phyloP scores from a whole-genome alignment of 1,284 basidiomycete species.

The Ustilago loliicola region DNA sequence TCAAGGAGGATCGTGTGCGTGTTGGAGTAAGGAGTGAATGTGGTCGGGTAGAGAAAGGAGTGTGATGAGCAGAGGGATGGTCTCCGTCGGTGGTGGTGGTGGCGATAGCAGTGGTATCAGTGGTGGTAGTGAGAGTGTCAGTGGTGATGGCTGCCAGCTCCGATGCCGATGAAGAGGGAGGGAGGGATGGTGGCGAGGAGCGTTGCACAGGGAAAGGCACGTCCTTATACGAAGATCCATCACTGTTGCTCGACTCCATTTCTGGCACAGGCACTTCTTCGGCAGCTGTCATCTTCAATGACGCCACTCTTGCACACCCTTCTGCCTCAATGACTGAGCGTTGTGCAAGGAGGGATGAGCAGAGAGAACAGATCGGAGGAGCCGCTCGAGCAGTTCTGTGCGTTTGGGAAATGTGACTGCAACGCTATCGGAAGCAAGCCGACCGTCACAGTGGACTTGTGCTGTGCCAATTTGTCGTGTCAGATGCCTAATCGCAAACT shows the following conservation, averaged over 20 bases:
- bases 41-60: not conserved
- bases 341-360: not conserved
- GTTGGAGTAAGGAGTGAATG: not conserved
- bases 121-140: not conserved
- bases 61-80: not conserved
- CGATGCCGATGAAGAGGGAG: not conserved
- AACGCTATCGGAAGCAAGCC: not conserved
- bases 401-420: not conserved
- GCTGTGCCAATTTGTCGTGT: not conserved
- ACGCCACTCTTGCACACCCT: not conserved
- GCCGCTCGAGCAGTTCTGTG: not conserved
- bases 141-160: conserved; percentile 2
- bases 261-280: not conserved
- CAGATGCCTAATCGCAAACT: not conserved
- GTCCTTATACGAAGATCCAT: conserved; percentile 4
- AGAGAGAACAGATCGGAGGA: not conserved
- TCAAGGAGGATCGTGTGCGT: not conserved
- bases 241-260: not conserved
- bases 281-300: not conserved
- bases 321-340: conserved; percentile 2
- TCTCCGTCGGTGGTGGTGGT: not conserved
- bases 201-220: not conserved
- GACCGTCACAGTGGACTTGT: not conserved
- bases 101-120: not conserved
- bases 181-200: conserved; percentile 7